Conservation (phyloP, 2,329 filamentous ascomycete species). For the Penicillium sp. region DNA sequence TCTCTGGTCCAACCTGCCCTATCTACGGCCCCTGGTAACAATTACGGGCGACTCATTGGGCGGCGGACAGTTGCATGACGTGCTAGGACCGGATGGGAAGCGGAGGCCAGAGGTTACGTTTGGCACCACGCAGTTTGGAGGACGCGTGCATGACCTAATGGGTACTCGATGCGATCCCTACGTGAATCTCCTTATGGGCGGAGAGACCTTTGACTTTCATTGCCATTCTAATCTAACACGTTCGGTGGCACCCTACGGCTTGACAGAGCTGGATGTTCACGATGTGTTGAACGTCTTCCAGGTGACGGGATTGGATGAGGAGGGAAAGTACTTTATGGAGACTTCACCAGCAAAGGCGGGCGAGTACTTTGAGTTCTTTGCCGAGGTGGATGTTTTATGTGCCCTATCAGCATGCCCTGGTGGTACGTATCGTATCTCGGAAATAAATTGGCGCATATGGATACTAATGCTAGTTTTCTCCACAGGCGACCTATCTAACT, state of each 20-base stretch:
- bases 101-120: conserved; percentile 41
- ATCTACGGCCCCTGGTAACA: conserved; percentile 71
- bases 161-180: conserved; percentile 85
- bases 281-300: conserved; percentile 87
- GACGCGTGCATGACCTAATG: conserved; percentile 73
- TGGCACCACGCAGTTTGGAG: conserved; percentile 55
- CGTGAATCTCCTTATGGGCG: conserved; percentile 71
- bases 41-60: conserved; percentile 67
- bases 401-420: conserved; percentile 72
- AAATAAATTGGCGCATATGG: neutral
- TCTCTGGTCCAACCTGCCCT: conserved; percentile 76
- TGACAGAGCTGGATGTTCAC: conserved; percentile 74
- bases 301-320: conserved; percentile 71
- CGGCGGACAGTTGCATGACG: conserved; percentile 38
- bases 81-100: conserved; percentile 36
- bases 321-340: conserved; percentile 74
- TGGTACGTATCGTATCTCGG: conserved; percentile 36
- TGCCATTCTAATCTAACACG: conserved; percentile 81
- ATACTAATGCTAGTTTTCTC: conserved; percentile 13
- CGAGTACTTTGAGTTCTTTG: conserved; percentile 72
- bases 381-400: conserved; percentile 72
- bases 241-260: conserved; percentile 66
- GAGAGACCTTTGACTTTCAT: conserved; percentile 74
- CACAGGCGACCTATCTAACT: conserved; percentile 69
- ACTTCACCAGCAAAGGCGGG: conserved; percentile 48